Evolutionary conservation across 106 monocot genomes (phyloP).

Genomic region (Dactylorhiza incarnata): DNA sequence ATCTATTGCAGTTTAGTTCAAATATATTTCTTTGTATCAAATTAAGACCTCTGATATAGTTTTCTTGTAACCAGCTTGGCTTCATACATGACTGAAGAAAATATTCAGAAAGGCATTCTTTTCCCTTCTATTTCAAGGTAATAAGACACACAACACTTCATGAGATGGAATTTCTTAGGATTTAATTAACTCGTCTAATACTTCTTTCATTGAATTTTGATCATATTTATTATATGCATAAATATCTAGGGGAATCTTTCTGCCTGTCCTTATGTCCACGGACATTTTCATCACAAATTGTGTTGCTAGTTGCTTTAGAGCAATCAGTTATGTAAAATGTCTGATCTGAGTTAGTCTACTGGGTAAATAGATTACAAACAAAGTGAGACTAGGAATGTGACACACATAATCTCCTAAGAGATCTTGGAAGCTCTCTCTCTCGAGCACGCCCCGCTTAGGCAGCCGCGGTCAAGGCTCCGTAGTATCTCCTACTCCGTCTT

Average conservation of each 20-base stretch:
- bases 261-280: too few species aligned
- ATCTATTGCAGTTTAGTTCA: background rate
- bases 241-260: background rate
- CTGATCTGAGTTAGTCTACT: too few species aligned
- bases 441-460: too few species aligned
- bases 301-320: too few species aligned
- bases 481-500: too few species aligned
- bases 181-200: background rate
- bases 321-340: too few species aligned
- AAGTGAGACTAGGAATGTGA: too few species aligned
- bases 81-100: constrained; percentile 91
- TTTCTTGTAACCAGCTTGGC: constrained; percentile 54
- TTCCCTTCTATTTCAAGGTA: constrained; percentile 99
- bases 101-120: constrained; percentile 73
- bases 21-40: constrained; percentile 2
- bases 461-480: too few species aligned
- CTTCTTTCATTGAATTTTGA: background rate
- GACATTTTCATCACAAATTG: too few species aligned
- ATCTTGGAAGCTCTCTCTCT: too few species aligned
- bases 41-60: constrained; percentile 7
- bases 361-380: too few species aligned
- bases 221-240: background rate
- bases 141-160: background rate
- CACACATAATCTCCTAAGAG: too few species aligned
- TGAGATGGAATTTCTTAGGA: background rate